Evolutionary conservation across 805 yeast genomes (phyloP).

Genomic region (Schwanniomyces occidentalis): DNA sequence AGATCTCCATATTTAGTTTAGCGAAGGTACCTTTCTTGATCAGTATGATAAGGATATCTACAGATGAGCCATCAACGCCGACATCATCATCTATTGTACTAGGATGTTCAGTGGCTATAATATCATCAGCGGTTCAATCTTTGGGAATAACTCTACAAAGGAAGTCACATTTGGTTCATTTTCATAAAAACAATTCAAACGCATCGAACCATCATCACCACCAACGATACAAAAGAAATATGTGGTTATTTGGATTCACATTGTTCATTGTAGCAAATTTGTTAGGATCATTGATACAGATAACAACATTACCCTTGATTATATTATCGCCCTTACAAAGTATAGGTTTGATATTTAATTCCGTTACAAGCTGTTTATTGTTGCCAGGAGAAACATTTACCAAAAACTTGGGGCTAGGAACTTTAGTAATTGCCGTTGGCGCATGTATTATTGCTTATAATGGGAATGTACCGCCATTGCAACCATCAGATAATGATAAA

Average conservation of each 20-base stretch:
- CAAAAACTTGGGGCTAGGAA: slow-evolving; percentile 56
- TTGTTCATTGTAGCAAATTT: slow-evolving; percentile 73
- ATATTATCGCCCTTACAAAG: slow-evolving; percentile 83
- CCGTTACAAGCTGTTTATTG: slow-evolving; percentile 63
- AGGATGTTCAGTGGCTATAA: slow-evolving; percentile 70
- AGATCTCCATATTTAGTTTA: too few relatives aligned
- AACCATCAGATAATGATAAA: slow-evolving; percentile 21
- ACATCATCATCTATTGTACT: slow-evolving; percentile 35
- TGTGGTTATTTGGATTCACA: slow-evolving; percentile 76
- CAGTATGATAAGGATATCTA: slow-evolving; percentile 1
- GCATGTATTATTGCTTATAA: slow-evolving; percentile 76
- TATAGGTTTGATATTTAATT: slow-evolving; percentile 83
- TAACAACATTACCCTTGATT: slow-evolving; percentile 79
- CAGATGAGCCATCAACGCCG: slow-evolving; percentile 1
- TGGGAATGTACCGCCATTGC: slow-evolving; percentile 46
- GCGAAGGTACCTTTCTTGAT: too few relatives aligned
- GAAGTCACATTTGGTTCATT: slow-evolving; percentile 63
- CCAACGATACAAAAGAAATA: slow-evolving; percentile 44
- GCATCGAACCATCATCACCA: slow-evolving; percentile 33
- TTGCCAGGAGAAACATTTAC: slow-evolving; percentile 72
- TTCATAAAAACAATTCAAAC: slow-evolving; percentile 16
- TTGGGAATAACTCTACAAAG: slow-evolving; percentile 81
- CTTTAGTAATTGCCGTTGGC: slow-evolving; percentile 66
- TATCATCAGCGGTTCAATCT: slow-evolving; percentile 78
- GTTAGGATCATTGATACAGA: slow-evolving; percentile 79